Percentiles rank a stretch among this genome's conserved stretches.
Evolutionary conservation across 352 stramenopile species (phyloP).

Genomic region (Halophytophthora batemanensis): DNA sequence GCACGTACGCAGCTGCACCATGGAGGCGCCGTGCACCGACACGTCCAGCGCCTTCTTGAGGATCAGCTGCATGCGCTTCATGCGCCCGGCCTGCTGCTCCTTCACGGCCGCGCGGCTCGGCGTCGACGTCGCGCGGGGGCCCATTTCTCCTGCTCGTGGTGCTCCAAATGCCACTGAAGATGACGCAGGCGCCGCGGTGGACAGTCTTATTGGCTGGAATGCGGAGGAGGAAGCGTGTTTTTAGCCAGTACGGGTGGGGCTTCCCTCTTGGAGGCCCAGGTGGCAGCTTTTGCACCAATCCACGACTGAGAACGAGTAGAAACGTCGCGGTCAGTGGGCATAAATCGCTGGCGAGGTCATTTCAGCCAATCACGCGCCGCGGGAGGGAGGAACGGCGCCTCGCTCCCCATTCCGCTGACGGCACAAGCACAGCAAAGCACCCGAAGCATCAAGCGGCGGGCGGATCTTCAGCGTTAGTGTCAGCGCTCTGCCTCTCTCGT

Average conservation of each 20-base stretch:
- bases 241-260: too few relatives aligned
- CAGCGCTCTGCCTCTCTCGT: constrained; percentile 1
- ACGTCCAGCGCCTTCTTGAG: constrained; percentile 67
- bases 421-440: constrained; percentile 2
- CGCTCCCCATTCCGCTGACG: background rate
- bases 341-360: background rate
- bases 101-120: constrained; percentile 10
- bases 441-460: background rate
- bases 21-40: constrained; percentile 44
- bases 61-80: constrained; percentile 58
- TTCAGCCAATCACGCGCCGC: constrained; percentile 13
- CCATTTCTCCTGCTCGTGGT: constrained; percentile 3
- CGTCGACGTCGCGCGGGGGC: constrained; percentile 6
- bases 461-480: constrained; percentile 29
- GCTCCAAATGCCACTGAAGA: constrained; percentile 10
- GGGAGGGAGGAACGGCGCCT: background rate
- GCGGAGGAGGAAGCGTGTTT: too few relatives aligned
- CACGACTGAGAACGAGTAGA: background rate
- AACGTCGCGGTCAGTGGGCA: too few relatives aligned
- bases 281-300: background rate
- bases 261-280: background rate
- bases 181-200: too few relatives aligned
- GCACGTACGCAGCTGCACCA: constrained; percentile 42
- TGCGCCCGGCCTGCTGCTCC: constrained; percentile 27
- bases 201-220: too few relatives aligned